Conservation (phyloP, 169 alveolate genomes). For the Cryptosporidium ubiquitum region DNA sequence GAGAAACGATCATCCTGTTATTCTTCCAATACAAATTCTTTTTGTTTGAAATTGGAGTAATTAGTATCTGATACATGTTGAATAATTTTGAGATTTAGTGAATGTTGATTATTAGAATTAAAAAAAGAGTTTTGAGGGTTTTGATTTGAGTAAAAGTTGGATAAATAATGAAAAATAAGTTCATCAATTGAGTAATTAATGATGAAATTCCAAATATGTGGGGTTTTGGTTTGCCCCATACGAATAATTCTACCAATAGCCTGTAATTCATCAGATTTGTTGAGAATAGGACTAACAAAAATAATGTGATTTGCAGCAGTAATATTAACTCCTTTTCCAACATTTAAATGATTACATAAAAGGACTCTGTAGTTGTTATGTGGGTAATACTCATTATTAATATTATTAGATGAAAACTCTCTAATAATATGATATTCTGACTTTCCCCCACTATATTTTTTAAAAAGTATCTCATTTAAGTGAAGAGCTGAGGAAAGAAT, state of each 20-base stretch:
- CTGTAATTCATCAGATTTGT: conserved; percentile 78
- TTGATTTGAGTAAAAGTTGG: background rate
- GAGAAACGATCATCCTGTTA: too few species aligned
- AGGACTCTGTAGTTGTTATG: conserved; percentile 9
- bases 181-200: conserved; percentile 35
- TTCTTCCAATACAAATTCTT: background rate
- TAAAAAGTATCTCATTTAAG: conserved; percentile 19
- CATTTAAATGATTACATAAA: conserved; percentile 48
- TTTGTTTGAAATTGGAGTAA: background rate
- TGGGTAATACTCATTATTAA: background rate
- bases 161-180: background rate
- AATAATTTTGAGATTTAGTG: background rate
- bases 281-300: conserved; percentile 75
- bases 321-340: conserved; percentile 79
- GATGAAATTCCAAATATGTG: conserved; percentile 77
- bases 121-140: background rate
- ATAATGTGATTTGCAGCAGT: conserved; percentile 79
- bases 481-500: conserved; percentile 24
- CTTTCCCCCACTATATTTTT: conserved; percentile 35
- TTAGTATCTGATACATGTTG: conserved; percentile 4
- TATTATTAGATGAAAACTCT: conserved; percentile 1
- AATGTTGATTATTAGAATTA: background rate
- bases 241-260: conserved; percentile 80
- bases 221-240: conserved; percentile 78
- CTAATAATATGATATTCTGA: conserved; percentile 31